phyloP scores from a whole-genome alignment of 2,329 filamentous ascomycete species.

The Diaporthe velutina region DNA sequence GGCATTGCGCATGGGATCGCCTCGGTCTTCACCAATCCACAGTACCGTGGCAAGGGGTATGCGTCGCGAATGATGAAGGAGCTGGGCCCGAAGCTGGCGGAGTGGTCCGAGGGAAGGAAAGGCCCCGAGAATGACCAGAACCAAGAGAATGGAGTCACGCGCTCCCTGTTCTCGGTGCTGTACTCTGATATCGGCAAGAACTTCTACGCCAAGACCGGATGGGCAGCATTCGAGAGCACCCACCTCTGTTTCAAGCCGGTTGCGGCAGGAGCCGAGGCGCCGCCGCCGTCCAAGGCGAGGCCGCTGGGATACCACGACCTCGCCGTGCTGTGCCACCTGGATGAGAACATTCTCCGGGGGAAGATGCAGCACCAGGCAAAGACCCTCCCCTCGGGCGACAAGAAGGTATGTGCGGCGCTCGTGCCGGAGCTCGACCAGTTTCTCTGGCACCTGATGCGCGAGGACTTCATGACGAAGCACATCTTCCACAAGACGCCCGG shows the following conservation, averaged over 20 bases:
- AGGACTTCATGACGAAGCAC: slow-evolving; percentile 80
- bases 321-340: slow-evolving; percentile 69
- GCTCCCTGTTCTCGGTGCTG: slow-evolving; percentile 78
- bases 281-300: slow-evolving; percentile 42
- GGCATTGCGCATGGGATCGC: slow-evolving; percentile 80
- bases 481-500: slow-evolving; percentile 69
- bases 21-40: slow-evolving; percentile 80
- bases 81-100: slow-evolving; percentile 61
- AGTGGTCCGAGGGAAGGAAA: slow-evolving; percentile 45
- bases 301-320: slow-evolving; percentile 73
- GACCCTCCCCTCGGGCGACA: slow-evolving; percentile 45
- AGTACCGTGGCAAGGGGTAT: slow-evolving; percentile 80
- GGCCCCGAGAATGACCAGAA: slow-evolving; percentile 37
- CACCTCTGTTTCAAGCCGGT: slow-evolving; percentile 75
- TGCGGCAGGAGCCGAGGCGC: slow-evolving; percentile 37
- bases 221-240: slow-evolving; percentile 79
- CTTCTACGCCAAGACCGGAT: slow-evolving; percentile 84
- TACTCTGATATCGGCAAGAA: slow-evolving; percentile 89
- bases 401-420: slow-evolving; percentile 70
- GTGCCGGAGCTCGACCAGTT: slow-evolving; percentile 75
- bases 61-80: slow-evolving; percentile 81
- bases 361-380: slow-evolving; percentile 55
- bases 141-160: slow-evolving; percentile 49
- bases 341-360: slow-evolving; percentile 72
- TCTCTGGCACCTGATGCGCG: slow-evolving; percentile 83